Base-by-base conservation (phyloP, 805 yeast genomes). In the Hermanozyma aechmeae region DNA sequence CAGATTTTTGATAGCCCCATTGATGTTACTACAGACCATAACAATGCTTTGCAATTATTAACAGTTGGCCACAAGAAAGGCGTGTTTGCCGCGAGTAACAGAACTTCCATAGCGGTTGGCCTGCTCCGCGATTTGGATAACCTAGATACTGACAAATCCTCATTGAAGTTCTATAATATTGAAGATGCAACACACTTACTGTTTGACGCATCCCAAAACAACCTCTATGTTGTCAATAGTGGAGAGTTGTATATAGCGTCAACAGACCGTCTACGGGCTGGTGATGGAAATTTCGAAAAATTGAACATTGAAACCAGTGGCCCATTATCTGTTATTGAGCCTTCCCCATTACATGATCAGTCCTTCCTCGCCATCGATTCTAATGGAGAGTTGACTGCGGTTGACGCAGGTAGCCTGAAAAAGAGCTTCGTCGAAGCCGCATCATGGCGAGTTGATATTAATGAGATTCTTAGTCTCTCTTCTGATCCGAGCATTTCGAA, bases 61-160 rank as follows among this genome's bases (percentile, higher is more conserved):
- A 53, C 58, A 11, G 58, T 63, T 26, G 56, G 59, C 13, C 53
- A 58, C 27, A 36, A 29, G 2, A 31, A 32, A 6, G 45, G 51
- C 1, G 23, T 57, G 9, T 58, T 53, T 39, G 64, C 61, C 2
- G 65, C 68, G 3, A 57, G 65, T 4, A 59, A 65, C 27, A 47
- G 54, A 4, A 39, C 38, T 4, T 43, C 43, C 22, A 39, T 65
- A 12, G 55, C 56, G 2, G 29, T 63, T 9, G 71, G 67, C 6
- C 34, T 40, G 2, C 39, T 65, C 14, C 46, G 47, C 18, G 38
- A 40, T 10, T 40, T 67, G 32, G 56, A 56, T 32, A 45, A 50
- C 10, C 47, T 33, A 25, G 26, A 15, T 2, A n/a, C 25, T 2
- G 29, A 31, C 15, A 24, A 12, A 6, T 24, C 14, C n/a, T n/a